phyloP scores from a whole-genome alignment of 179 eudicot species.

The Silene coronaria region DNA sequence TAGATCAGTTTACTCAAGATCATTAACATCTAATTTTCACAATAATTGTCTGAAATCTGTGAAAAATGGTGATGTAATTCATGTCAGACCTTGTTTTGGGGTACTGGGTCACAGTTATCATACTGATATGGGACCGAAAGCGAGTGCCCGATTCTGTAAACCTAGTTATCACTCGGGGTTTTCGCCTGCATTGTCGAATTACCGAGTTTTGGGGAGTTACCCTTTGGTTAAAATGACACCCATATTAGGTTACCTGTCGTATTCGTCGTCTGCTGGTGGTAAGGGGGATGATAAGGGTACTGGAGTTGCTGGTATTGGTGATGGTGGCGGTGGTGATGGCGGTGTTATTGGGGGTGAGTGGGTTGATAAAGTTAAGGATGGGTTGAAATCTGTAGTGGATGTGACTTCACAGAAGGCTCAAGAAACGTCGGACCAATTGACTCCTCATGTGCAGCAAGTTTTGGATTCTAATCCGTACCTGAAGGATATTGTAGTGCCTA shows the following conservation, averaged over 20 bases:
- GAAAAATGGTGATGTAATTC: conserved; percentile 12
- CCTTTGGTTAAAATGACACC: conserved; percentile 25
- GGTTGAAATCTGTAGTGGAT: conserved; percentile 51
- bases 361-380: conserved; percentile 53
- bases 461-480: conserved; percentile 75
- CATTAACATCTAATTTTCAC: conserved; percentile 13
- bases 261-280: conserved; percentile 30
- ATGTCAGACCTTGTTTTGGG: conserved; percentile 20
- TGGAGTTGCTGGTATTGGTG: conserved; percentile 22
- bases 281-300: conserved; percentile 27
- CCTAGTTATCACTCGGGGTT: conserved; percentile 14
- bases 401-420: conserved; percentile 51
- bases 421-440: conserved; percentile 50
- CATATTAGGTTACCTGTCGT: conserved; percentile 20
- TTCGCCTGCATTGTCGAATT: conserved; percentile 28
- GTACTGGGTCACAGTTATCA: conserved; percentile 22
- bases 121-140: conserved; percentile 13
- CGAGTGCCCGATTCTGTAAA: conserved; percentile 13
- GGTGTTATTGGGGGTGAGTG: conserved; percentile 47
- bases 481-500: conserved; percentile 70
- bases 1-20: conserved; percentile 16
- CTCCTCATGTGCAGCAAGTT: conserved; percentile 55
- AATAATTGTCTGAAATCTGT: conserved; percentile 10
- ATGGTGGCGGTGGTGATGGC: conserved; percentile 31
- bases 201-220: conserved; percentile 15